A percentile compares a stretch with the other conserved stretches of the same genome.
phyloP scores from a whole-genome alignment of 192 early-diverging fungal species.

The Backusella psychrophila region DNA sequence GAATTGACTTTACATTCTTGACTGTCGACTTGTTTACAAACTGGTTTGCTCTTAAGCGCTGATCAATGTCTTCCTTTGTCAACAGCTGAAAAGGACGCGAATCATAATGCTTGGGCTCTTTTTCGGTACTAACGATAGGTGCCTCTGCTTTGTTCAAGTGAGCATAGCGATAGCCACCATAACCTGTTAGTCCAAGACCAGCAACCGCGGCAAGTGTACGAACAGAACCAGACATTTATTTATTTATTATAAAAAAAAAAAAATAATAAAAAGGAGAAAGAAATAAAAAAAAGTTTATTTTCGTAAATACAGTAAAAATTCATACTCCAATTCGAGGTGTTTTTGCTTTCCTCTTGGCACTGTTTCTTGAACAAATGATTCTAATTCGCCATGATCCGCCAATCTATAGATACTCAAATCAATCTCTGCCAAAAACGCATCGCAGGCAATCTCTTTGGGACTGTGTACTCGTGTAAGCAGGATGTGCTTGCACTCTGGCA shows the following conservation, averaged over 20 bases:
- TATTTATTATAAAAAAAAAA: not conserved
- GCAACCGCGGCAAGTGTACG: constrained; percentile 14
- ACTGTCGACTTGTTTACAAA: constrained; percentile 19
- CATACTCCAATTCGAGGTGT: constrained; percentile 54
- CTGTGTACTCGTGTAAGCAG: constrained; percentile 65
- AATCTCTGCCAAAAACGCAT: constrained; percentile 73
- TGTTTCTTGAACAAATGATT: constrained; percentile 38
- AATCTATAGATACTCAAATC: constrained; percentile 25
- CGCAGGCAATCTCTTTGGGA: constrained; percentile 56
- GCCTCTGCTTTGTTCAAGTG: not conserved
- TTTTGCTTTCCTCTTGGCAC: constrained; percentile 42
- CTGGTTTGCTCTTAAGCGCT: constrained; percentile 18
- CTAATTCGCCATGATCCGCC: constrained; percentile 46
- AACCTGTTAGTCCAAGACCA: constrained; percentile 11
- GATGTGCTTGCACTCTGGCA: constrained; percentile 54
- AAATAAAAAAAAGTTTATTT: not conserved
- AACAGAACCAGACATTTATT: not conserved
- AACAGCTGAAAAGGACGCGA: constrained; percentile 20
- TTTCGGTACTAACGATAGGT: not conserved
- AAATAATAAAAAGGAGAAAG: not conserved
- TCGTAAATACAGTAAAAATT: constrained; percentile 50
- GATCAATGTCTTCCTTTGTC: constrained; percentile 15
- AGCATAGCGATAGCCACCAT: not conserved
- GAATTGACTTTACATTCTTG: constrained; percentile 39
- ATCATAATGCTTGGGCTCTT: not conserved